Percentiles rank a stretch among this genome's conserved stretches.
Conservation (phyloP, 202 grass and related monocot species). For the Carex arenaria region DNA sequence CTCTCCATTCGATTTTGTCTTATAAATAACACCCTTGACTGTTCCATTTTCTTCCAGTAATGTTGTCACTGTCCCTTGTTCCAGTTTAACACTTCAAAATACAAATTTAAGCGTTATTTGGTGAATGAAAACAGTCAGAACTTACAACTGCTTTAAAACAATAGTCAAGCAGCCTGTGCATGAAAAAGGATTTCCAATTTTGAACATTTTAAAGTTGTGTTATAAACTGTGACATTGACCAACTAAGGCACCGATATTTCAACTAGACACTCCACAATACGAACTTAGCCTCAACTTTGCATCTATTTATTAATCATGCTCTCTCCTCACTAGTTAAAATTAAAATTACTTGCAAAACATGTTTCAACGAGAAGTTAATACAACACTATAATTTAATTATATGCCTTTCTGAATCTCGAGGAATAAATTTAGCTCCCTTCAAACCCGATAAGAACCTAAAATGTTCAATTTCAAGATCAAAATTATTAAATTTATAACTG, state of each 20-base stretch:
- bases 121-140: neutral
- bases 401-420: neutral
- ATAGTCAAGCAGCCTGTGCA: neutral
- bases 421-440: neutral
- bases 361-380: neutral
- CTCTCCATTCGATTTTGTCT: slow-evolving; percentile 71
- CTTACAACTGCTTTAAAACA: neutral
- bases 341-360: neutral
- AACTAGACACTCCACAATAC: neutral
- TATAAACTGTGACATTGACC: neutral
- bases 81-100: slow-evolving; percentile 56
- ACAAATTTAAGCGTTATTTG: neutral
- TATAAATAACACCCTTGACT: slow-evolving; percentile 88
- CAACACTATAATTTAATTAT: neutral
- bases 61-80: slow-evolving; percentile 91
- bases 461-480: neutral
- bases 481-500: neutral
- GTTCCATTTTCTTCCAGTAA: slow-evolving; percentile 91
- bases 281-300: neutral
- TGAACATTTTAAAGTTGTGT: neutral
- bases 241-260: neutral
- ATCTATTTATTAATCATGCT: neutral
- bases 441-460: neutral
- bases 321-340: neutral
- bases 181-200: neutral